Evolutionary conservation across 2,329 filamentous ascomycete genomes (phyloP), one percentile per base, ranked within the genome.

Genomic region (Ceratocystis papillata): DNA sequence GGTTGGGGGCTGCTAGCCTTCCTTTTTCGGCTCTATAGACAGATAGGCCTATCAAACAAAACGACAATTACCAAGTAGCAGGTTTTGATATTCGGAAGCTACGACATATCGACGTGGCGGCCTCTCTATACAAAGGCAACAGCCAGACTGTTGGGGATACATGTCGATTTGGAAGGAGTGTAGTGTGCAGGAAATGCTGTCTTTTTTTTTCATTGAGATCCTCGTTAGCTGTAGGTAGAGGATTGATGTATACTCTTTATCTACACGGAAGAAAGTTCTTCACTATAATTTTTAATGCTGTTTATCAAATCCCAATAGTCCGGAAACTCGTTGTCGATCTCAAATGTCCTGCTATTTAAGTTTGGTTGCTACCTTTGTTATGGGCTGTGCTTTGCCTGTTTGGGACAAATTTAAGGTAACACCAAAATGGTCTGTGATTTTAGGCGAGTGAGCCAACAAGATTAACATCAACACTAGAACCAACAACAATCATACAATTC

Each of bases 321-420:
- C 5, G 28, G 28, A n/a, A 37, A 17, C 5, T 33, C 10, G 25
- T 59, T 33, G 55, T 59, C 55, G 55, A 59, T 59, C 55, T n/a
- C 30, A 33, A n/a, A 28, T n/a, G 20, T 59, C n/a, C 30, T n/a
- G 30, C 12, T 8, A 59, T 33, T 59, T 37, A 59, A n/a, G 55
- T 59, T 33, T 30, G 55, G 53, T 33, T 59, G 28, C 55, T 59
- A 8, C 28, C 55, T 59, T 37, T 59, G 15, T n/a, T 17, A 12
- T 33, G 28, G 28, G 1, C 5, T 37, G 28, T 59, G 28, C 55
- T 59, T 59, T 37, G 15, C 55, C 55, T 37, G 28, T 59, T 59
- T 59, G 17, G 28, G 55, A 15, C 55, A 59, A n/a, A 25, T 37
- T 20, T 37, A 10, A 59, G 55, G 55, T 59, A 30, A 59, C 55